These are phyloP conservation scores for Vigna radiata DNA, from an alignment of 306 rosid genomes.

Conservation along the genomic window DNA sequence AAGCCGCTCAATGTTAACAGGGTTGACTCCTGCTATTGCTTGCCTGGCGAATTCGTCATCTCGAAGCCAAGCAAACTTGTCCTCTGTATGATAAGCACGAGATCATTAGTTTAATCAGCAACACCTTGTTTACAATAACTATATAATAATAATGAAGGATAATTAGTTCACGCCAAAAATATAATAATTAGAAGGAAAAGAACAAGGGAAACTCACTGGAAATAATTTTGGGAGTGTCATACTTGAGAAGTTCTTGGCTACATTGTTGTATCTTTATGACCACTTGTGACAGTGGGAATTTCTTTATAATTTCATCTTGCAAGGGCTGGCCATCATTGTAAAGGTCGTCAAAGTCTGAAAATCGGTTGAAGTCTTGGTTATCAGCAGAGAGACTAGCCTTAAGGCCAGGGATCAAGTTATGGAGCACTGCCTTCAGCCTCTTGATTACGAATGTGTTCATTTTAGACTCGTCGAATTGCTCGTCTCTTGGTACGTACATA, in stretches of 20 bases:
- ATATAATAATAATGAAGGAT: neutral
- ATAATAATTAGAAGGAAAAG: neutral
- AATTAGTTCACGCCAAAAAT: neutral
- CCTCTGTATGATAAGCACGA: conserved; percentile 49
- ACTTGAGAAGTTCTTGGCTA: conserved; percentile 71
- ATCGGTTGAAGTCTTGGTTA: conserved; percentile 68
- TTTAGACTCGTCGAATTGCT: conserved; percentile 82
- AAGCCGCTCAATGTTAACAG: conserved; percentile 71
- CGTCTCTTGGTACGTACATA: conserved; percentile 86
- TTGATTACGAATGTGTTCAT: conserved; percentile 63
- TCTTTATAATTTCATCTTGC: conserved; percentile 63
- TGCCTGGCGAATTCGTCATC: conserved; percentile 91
- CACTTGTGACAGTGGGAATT: conserved; percentile 65
- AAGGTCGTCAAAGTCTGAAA: conserved; percentile 74
- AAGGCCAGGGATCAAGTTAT: conserved; percentile 72
- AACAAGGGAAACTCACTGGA: conserved; percentile 63
- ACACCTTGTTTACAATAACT: no score
- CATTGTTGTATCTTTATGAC: conserved; percentile 64
- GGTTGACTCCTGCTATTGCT: conserved; percentile 83
- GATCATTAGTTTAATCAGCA: no score
- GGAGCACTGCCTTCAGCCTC: conserved; percentile 80
- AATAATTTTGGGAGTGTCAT: conserved; percentile 73
- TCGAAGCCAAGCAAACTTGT: conserved; percentile 82
- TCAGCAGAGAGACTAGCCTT: conserved; percentile 64
- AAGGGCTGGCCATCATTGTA: conserved; percentile 68